A percentile compares a stretch with the other conserved stretches of the same genome.
Conservation (phyloP, 352 stramenopile genomes). For the Saprolegnia parasitica region DNA sequence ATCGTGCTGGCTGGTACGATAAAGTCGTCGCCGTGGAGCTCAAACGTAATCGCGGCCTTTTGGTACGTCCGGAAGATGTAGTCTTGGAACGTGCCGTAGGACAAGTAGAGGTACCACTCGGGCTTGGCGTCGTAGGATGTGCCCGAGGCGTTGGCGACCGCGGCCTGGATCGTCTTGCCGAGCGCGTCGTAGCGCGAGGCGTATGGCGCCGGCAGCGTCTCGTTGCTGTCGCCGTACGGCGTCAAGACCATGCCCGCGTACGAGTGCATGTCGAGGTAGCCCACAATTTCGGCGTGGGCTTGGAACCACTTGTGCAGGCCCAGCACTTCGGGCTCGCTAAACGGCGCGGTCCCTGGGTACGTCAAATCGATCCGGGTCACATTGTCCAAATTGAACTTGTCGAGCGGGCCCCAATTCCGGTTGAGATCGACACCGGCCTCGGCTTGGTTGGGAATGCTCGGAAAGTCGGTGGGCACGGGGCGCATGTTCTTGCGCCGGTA, state of each 20-base stretch:
- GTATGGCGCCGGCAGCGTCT: slow-evolving; percentile 30
- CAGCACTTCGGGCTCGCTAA: slow-evolving; percentile 35
- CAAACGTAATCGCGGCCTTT: slow-evolving; percentile 35
- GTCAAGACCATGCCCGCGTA: slow-evolving; percentile 35
- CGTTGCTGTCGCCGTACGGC: slow-evolving; percentile 33
- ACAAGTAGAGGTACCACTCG: slow-evolving; percentile 32
- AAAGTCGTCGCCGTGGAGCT: slow-evolving; percentile 37
- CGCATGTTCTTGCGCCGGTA: slow-evolving; percentile 39
- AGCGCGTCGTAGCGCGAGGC: slow-evolving; percentile 34
- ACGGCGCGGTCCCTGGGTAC: slow-evolving; percentile 33
- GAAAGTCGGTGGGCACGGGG: slow-evolving; percentile 21
- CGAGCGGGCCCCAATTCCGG: slow-evolving; percentile 35
- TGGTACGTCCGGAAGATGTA: slow-evolving; percentile 36
- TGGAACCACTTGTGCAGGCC: slow-evolving; percentile 37
- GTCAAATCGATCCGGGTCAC: slow-evolving; percentile 29
- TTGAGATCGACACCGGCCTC: slow-evolving; percentile 37
- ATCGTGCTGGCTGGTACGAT: slow-evolving; percentile 13
- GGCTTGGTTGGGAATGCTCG: not conserved
- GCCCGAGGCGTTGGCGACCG: slow-evolving; percentile 32
- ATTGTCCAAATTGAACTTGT: slow-evolving; percentile 32
- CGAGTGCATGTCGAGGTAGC: slow-evolving; percentile 35
- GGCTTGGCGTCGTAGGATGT: slow-evolving; percentile 32
- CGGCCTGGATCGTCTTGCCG: slow-evolving; percentile 32
- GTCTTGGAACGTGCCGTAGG: slow-evolving; percentile 38
- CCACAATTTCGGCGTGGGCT: slow-evolving; percentile 31